Percentiles rank a stretch among this genome's conserved stretches.
phyloP scores from a whole-genome alignment of 2,329 filamentous ascomycete genomes.

The Plectosphaerella cucumerina region DNA sequence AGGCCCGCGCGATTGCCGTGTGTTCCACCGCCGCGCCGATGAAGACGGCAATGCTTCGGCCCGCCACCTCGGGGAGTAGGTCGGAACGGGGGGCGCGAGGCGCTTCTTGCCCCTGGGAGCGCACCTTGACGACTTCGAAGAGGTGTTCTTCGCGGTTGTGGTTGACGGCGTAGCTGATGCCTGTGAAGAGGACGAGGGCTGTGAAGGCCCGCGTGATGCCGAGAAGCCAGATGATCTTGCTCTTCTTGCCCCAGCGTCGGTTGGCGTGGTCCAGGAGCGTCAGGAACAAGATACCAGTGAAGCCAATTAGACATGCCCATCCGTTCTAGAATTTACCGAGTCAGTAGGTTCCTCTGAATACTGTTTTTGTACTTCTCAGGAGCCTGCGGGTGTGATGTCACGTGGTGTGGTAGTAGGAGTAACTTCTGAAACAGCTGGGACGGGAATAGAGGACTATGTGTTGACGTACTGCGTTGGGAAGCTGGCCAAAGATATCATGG shows the following conservation, averaged over 20 bases:
- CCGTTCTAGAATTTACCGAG: slow-evolving; percentile 30
- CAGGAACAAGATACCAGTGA: slow-evolving; percentile 53
- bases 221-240: slow-evolving; percentile 53
- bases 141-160: slow-evolving; percentile 43
- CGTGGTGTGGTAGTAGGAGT: too few relatives aligned
- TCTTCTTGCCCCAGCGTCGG: slow-evolving; percentile 53
- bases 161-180: slow-evolving; percentile 61
- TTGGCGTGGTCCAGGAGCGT: slow-evolving; percentile 53
- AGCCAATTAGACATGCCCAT: slow-evolving; percentile 41
- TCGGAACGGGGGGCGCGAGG: slow-evolving; percentile 41
- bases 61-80: slow-evolving; percentile 49
- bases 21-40: slow-evolving; percentile 60
- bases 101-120: slow-evolving; percentile 47
- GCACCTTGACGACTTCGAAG: slow-evolving; percentile 55
- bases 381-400: too few relatives aligned
- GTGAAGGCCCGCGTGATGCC: slow-evolving; percentile 58
- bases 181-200: slow-evolving; percentile 56
- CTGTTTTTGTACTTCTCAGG: too few relatives aligned
- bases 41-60: slow-evolving; percentile 54
- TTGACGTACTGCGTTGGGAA: slow-evolving; percentile 39
- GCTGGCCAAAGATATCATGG: slow-evolving; percentile 51
- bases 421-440: too few relatives aligned
- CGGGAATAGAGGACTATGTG: too few relatives aligned
- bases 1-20: slow-evolving; percentile 60
- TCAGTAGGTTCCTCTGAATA: too few relatives aligned